Evolutionary conservation across 2,329 filamentous ascomycete species (phyloP), one percentile per base, ranked within the genome.

Genomic region (Sclerotinia borealis): DNA sequence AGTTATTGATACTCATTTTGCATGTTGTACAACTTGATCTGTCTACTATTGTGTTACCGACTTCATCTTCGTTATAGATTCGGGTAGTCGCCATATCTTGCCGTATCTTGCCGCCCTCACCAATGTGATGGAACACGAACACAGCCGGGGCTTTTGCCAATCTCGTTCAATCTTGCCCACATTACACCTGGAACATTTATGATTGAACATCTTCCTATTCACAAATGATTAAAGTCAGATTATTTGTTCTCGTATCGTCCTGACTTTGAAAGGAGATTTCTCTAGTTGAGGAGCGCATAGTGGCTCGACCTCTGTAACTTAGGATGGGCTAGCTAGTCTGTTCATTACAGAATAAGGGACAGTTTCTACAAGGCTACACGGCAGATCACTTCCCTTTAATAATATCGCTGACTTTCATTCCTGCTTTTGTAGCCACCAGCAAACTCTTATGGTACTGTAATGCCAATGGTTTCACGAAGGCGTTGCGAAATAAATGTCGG

Each of bases 321-420:
- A 52, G 22, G 41, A 25, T 45, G 27, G 15, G 29, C 49, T 39
- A 43, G 29, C 49, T 39, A 43, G 47, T 41, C 59, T 29, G 27
- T 15, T 22, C 19, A 31, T 31, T 31, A 34, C 27, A 31, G n/a
- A 39, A 31, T n/a, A 22, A 52, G 34, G 22, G 22, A 13, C 49
- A 61, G 45, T 61, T 25, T 39, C 59, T 37, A 39, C 39, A 61
- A 61, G 59, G 49, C 59, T 61, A 55, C 41, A 48, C 31, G 29
- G 31, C 49, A 55, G 48, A 54, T 36, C 59, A 47, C 29, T 55
- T n/a, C 52, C 37, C 27, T 31, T 55, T 55, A 22, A 22, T 6
- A 10, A 43, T 15, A 10, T 43, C 9, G 37, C 19, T 8, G 39
- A 31, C 25, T 43, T 55, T 43, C 3, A 22, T 31, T 43, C n/a